phyloP scores from a whole-genome alignment of 176 grass and related monocot genomes.

The Avena sativa region DNA sequence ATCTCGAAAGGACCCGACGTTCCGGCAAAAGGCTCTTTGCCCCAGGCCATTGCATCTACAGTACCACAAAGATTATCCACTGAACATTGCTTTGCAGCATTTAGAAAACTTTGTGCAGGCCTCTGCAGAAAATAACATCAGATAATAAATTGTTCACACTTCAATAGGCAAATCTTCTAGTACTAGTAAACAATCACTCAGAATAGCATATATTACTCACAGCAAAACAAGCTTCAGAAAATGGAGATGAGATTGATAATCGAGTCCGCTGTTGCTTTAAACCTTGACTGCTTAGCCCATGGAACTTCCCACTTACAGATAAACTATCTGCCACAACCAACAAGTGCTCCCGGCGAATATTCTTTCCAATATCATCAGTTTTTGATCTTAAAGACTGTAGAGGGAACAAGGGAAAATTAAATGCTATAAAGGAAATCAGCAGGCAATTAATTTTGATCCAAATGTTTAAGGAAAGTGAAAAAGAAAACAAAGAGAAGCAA shows the following conservation, averaged over 20 bases:
- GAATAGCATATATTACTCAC: constrained; percentile 64
- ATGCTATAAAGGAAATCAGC: constrained; percentile 33
- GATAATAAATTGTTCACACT: constrained; percentile 33
- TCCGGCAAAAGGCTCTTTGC: constrained; percentile 78
- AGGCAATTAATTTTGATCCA: constrained; percentile 14
- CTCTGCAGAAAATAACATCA: constrained; percentile 60
- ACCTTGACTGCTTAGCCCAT: constrained; percentile 74
- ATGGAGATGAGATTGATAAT: constrained; percentile 79
- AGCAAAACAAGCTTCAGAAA: constrained; percentile 91
- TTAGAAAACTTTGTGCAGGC: constrained; percentile 77
- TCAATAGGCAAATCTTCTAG: constrained; percentile 38
- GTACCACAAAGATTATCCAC: constrained; percentile 77
- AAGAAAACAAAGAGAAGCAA: constrained; percentile 38
- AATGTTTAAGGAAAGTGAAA: constrained; percentile 40
- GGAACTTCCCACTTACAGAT: constrained; percentile 81
- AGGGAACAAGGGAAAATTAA: constrained; percentile 38
- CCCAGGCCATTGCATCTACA: constrained; percentile 85
- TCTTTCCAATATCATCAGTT: constrained; percentile 71
- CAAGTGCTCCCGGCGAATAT: constrained; percentile 67
- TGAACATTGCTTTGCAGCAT: constrained; percentile 79
- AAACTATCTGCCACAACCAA: constrained; percentile 71
- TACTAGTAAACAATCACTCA: neutral
- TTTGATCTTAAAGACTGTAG: constrained; percentile 76
- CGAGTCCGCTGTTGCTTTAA: constrained; percentile 66
- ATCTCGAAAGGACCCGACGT: constrained; percentile 86